Evolutionary conservation across 805 yeast species (phyloP).

Genomic region (Kodamaea kaohsiungensis): DNA sequence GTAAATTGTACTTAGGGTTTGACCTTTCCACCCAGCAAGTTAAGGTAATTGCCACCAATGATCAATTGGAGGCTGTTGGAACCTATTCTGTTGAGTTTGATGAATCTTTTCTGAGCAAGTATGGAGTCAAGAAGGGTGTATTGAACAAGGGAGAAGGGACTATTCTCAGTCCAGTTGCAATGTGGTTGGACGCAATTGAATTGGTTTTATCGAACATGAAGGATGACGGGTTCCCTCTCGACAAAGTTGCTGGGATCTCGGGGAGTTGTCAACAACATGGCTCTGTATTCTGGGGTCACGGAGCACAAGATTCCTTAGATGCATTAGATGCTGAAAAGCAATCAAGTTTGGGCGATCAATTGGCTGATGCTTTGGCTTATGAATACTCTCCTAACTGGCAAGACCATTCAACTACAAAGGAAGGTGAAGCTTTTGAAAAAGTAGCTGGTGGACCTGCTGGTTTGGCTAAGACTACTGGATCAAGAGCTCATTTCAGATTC

Average conservation of each 20-base stretch:
- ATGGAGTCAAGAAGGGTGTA: constrained; percentile 76
- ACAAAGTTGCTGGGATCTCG: constrained; percentile 60
- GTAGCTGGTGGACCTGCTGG: constrained; percentile 57
- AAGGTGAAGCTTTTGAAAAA: constrained; percentile 60
- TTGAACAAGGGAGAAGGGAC: constrained; percentile 54
- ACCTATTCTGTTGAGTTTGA: constrained; percentile 76
- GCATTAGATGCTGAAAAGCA: constrained; percentile 12
- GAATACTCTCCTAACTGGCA: constrained; percentile 89
- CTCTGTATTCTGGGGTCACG: constrained; percentile 72
- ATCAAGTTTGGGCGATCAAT: constrained; percentile 42
- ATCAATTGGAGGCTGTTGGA: constrained; percentile 49
- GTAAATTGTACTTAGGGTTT: constrained; percentile 57
- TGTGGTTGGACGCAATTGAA: constrained; percentile 89
- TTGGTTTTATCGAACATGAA: constrained; percentile 55
- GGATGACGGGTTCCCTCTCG: constrained; percentile 54
- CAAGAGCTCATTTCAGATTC: constrained; percentile 84
- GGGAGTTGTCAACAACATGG: constrained; percentile 96
- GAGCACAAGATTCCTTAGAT: constrained; percentile 44
- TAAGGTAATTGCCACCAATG: constrained; percentile 68
- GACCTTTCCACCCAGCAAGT: constrained; percentile 91
- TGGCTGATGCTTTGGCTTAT: constrained; percentile 58
- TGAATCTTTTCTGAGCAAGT: constrained; percentile 53
- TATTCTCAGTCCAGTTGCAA: constrained; percentile 76
- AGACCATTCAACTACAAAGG: constrained; percentile 81
- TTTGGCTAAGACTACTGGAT: constrained; percentile 74